A percentile compares a stretch with the other conserved stretches of the same genome.
Conservation (phyloP, 2,329 filamentous ascomycete species). For the Trichoderma sp. region DNA sequence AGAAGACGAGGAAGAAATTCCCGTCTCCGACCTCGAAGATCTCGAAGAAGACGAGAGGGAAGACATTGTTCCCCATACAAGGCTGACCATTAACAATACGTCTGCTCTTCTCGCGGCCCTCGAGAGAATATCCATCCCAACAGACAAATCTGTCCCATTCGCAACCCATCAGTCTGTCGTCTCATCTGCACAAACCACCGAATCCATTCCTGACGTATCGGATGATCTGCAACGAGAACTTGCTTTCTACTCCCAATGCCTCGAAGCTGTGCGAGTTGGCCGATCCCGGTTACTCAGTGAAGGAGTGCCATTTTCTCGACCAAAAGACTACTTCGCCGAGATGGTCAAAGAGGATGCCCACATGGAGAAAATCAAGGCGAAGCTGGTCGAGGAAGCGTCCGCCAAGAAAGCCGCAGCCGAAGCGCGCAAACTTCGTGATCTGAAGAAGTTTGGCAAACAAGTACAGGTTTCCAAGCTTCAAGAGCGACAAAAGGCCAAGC, state of each 20-base stretch:
- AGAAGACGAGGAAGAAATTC: conserved; percentile 81
- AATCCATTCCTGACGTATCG: conserved; percentile 73
- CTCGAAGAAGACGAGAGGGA: conserved; percentile 74
- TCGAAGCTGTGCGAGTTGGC: conserved; percentile 72
- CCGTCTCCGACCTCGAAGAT: conserved; percentile 82
- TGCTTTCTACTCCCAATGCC: conserved; percentile 86
- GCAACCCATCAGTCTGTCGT: conserved; percentile 76
- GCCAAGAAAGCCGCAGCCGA: conserved; percentile 89
- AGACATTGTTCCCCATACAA: conserved; percentile 85
- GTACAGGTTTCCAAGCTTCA: conserved; percentile 95
- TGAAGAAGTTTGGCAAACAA: conserved; percentile 99
- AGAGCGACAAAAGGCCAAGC: conserved; percentile 89
- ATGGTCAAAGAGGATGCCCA: conserved; percentile 99
- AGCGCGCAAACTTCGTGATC: conserved; percentile 84
- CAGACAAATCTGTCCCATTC: conserved; percentile 68
- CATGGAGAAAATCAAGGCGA: conserved; percentile 94
- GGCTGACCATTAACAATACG: conserved; percentile 96
- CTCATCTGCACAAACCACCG: conserved; percentile 60
- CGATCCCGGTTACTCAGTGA: conserved; percentile 76
- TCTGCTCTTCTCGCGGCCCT: conserved; percentile 76
- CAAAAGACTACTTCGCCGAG: conserved; percentile 95
- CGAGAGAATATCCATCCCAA: conserved; percentile 70
- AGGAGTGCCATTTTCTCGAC: conserved; percentile 79
- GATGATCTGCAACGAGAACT: conserved; percentile 92
- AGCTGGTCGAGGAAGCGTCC: conserved; percentile 87